Evolutionary conservation across 108 stramenopile species (phyloP), one percentile per base, ranked within the genome.

Genomic region (Nitzschia putrida): DNA sequence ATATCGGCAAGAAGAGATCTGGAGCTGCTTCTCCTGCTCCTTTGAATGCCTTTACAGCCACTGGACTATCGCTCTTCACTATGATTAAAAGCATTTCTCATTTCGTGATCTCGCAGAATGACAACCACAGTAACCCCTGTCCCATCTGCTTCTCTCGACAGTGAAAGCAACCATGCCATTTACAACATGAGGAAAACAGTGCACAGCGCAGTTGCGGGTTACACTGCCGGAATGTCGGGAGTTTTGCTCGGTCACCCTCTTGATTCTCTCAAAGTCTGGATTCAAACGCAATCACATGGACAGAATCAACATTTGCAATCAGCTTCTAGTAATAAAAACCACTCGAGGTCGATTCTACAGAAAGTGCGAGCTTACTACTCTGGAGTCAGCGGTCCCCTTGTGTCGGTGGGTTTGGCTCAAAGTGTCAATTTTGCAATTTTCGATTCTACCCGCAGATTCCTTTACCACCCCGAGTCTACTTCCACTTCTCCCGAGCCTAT

Each of bases 381-480:
- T 14, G 91, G 91, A 20, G 73, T 88, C 40, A 66, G 73, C 0
- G 81, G 78, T 5, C 91, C 91, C 6, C 57, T 93, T 2, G 10
- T 90, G 13, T 83, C 88, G 34, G 74, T 86, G 0, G 91, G 91
- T 34, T n/a, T 87, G 34, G 75, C 90, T 8, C 85, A 85, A 61
- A 78, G 79, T 43, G 29, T 90, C 14, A 93, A 88, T 74, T 93
- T 93, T 74, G 77, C 86, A 7, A 64, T 79, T 12, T 93, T 88
- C 58, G 91, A 93, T 69, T 69, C 85, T 7, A 69, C 75, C 8
- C 69, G 91, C 57, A 52, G 87, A 49, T 50, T 79, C 10, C 72
- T 93, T 58, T 58, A 84, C 57, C 43, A 37, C 21, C 39, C 43
- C 24, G 56, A 69, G 8, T 61, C 60, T 21, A 41, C 41, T 41